Evolutionary conservation across 495 filamentous ascomycete genomes (phyloP), one percentile per base, ranked within the genome.

Genomic region (Daldinia decipiens): DNA sequence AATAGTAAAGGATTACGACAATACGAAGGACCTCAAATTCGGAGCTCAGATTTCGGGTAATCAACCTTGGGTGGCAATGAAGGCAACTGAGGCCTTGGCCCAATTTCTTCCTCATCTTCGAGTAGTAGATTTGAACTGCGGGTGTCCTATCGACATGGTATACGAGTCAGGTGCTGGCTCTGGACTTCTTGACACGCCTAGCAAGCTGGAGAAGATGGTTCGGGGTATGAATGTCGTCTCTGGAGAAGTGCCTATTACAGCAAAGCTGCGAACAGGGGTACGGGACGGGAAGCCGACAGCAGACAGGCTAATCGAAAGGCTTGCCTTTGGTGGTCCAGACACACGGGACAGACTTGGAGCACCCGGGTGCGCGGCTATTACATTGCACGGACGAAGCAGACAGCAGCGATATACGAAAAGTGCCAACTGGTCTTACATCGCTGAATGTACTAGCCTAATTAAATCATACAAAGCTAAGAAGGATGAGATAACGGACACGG

Each of bases 161-260:
- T 97, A 87, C 82, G 87, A 91, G 40, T 84, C 90, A 39, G 95
- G 95, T 47, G 92, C 93, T 21, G 95, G 95, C 3, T 97, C 95
- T n/a, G 94, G 92, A n/a, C 87, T 99, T 1, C 87, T 99, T 13
- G 95, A 98, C 66, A 83, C 87, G 40, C 90, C 86, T 43, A 86
- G 86, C 29, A 97, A 97, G 77, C 79, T 99, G 40, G 92, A 97
- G 73, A 93, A 93, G 79, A 98, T 97, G 72, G 84, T 98, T 59
- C 84, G 93, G 29, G 95, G 95, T 71, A 98, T 99, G 95, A 98
- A 96, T 71, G 86, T 88, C 29, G 93, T 98, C 1, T 95, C 92
- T 8, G 87, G 89, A 24, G 90, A 95, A 60, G 88, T 95, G 9
- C 95, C 95, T 9, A 92, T 98, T 70, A 95, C 92, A 0, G 91